phyloP scores from a whole-genome alignment of 2,329 filamentous ascomycete genomes.

The Pseudocercospora musae region DNA sequence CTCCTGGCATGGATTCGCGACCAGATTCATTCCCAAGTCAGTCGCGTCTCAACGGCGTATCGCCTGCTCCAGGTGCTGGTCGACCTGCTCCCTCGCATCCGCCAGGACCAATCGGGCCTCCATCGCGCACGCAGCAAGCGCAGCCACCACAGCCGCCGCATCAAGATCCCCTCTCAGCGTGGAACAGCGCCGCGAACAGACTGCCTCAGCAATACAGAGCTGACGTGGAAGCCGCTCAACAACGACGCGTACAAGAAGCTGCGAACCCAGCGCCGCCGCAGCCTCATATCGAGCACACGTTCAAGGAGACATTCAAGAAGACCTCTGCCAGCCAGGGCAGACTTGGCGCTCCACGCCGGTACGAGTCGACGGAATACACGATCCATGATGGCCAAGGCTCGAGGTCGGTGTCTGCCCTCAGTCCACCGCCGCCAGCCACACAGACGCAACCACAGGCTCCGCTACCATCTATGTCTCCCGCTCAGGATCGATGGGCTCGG shows the following conservation, averaged over 20 bases:
- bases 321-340: conserved; percentile 26
- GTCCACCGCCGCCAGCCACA: conserved; percentile 33
- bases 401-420: conserved; percentile 22
- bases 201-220: conserved; percentile 28
- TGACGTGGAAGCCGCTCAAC: conserved; percentile 22
- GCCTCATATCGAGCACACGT: conserved; percentile 18
- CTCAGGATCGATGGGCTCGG: conserved; percentile 20
- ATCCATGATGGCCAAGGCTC: conserved; percentile 32
- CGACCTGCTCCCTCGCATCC: conserved; percentile 28
- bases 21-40: conserved; percentile 28
- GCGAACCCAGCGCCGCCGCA: conserved; percentile 3
- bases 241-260: conserved; percentile 11
- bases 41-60: conserved; percentile 29
- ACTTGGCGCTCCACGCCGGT: conserved; percentile 30
- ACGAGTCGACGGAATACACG: conserved; percentile 29
- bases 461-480: conserved; percentile 27
- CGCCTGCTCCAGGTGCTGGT: conserved; percentile 30
- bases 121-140: conserved; percentile 31
- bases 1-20: conserved; percentile 30
- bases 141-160: conserved; percentile 9
- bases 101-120: conserved; percentile 37
- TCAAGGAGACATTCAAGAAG: conserved; percentile 38
- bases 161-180: conserved; percentile 25
- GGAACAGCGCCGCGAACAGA: conserved; percentile 28
- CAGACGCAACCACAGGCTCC: conserved; percentile 35